A percentile compares a stretch with the other conserved stretches of the same genome.
These are phyloP conservation scores for Ascoidea rubescens DNA, from an alignment of 805 yeast species.

Conservation along the genomic window DNA sequence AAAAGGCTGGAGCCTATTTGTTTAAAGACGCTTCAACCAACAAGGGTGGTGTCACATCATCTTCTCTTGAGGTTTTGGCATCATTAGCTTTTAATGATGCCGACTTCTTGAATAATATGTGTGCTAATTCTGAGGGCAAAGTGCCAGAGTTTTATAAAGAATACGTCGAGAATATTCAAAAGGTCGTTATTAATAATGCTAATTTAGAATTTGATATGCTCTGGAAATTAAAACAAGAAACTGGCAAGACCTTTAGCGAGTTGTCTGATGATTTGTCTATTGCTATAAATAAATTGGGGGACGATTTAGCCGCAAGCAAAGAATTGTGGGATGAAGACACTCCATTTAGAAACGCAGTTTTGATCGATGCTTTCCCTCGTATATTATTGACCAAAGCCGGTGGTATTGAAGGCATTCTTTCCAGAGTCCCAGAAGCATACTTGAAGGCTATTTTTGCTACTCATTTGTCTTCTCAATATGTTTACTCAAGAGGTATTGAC, in stretches of 20 bases:
- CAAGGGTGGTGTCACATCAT: constrained; percentile 97
- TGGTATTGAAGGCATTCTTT: constrained; percentile 43
- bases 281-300: constrained; percentile 75
- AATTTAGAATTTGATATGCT: constrained; percentile 72
- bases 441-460: constrained; percentile 82
- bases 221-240: constrained; percentile 59
- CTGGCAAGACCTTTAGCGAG: constrained; percentile 49
- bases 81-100: constrained; percentile 83
- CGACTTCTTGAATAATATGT: constrained; percentile 69
- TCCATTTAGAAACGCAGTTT: constrained; percentile 61
- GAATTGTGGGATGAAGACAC: constrained; percentile 78
- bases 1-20: constrained; percentile 73
- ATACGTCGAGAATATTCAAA: constrained; percentile 81
- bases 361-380: constrained; percentile 66
- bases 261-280: constrained; percentile 74
- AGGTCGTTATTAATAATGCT: constrained; percentile 64
- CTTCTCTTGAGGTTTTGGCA: constrained; percentile 89
- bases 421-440: constrained; percentile 78
- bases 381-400: constrained; percentile 48
- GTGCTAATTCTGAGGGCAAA: constrained; percentile 30
- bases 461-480: constrained; percentile 71
- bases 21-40: constrained; percentile 95
- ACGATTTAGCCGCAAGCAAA: constrained; percentile 67
- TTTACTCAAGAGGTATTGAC: constrained; percentile 67
- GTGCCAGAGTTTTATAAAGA: constrained; percentile 64